Conservation (phyloP, 768 basidiomycete genomes). For the Calocybe indica region DNA sequence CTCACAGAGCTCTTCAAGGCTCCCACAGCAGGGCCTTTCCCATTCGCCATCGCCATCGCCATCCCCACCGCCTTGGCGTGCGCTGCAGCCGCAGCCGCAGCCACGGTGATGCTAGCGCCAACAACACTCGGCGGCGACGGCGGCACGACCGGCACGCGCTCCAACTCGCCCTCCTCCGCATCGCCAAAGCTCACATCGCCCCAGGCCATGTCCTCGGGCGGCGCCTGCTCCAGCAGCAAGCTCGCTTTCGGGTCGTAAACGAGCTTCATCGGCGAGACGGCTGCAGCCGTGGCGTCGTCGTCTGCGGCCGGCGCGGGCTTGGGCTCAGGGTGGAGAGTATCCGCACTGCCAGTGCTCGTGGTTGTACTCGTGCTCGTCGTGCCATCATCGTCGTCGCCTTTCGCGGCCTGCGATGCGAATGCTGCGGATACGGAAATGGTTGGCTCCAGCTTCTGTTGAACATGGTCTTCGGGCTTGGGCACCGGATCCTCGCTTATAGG, state of each 20-base stretch:
- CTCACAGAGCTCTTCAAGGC: conserved; percentile 20
- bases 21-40: conserved; percentile 4
- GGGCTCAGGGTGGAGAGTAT: neutral
- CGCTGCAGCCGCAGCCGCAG: conserved; percentile 11
- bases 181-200: conserved; percentile 49
- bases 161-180: conserved; percentile 8
- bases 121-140: neutral
- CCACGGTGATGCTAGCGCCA: neutral
- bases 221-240: conserved; percentile 47
- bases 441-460: no score
- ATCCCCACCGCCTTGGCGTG: conserved; percentile 9
- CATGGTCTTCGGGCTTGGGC: conserved; percentile 11
- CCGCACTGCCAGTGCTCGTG: neutral
- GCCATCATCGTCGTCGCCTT: no score
- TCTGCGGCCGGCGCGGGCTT: neutral
- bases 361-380: no score
- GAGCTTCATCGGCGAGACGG: neutral
- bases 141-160: no score
- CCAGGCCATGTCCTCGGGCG: conserved; percentile 41
- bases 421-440: neutral
- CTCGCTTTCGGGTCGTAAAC: neutral
- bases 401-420: neutral
- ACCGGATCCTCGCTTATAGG: conserved; percentile 42
- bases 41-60: conserved; percentile 6
- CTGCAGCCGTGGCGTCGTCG: conserved; percentile 25